phyloP scores from a whole-genome alignment of 2,329 filamentous ascomycete genomes.

The Stachybotrys echinatus region DNA sequence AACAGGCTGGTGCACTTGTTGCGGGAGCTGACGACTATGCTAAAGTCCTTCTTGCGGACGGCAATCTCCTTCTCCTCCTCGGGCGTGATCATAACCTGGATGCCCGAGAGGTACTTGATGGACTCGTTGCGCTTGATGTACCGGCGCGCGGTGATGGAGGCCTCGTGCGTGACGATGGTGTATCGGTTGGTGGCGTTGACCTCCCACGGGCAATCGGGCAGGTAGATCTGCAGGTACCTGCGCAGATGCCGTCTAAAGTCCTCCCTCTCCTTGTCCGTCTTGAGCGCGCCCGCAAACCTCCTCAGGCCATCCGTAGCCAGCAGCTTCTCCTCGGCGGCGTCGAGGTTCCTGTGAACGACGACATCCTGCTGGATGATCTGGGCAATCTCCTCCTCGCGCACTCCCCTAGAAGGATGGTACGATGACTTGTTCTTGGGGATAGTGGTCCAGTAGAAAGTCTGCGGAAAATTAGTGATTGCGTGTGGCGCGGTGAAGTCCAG shows the following conservation, averaged over 20 bases:
- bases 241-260: constrained; percentile 82
- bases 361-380: constrained; percentile 60
- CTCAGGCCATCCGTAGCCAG: constrained; percentile 68
- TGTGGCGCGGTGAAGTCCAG: constrained; percentile 3
- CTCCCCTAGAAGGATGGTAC: constrained; percentile 77
- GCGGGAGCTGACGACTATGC: constrained; percentile 88
- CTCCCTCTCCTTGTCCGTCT: constrained; percentile 72
- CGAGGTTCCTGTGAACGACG: constrained; percentile 67
- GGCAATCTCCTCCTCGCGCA: constrained; percentile 60
- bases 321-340: constrained; percentile 65
- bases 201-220: constrained; percentile 91
- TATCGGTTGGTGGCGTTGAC: constrained; percentile 90
- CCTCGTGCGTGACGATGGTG: constrained; percentile 85
- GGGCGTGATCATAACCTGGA: constrained; percentile 85
- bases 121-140: constrained; percentile 76
- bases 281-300: constrained; percentile 64
- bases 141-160: constrained; percentile 75
- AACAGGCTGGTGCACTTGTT: constrained; percentile 90
- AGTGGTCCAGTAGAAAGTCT: constrained; percentile 95
- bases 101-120: constrained; percentile 86
- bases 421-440: constrained; percentile 91
- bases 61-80: constrained; percentile 85
- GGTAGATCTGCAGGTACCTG: constrained; percentile 88
- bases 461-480: constrained; percentile 15
- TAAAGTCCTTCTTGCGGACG: constrained; percentile 84